Evolutionary conservation across 192 early-diverging fungal species (phyloP).

Genomic region (Coemansia sp.): DNA sequence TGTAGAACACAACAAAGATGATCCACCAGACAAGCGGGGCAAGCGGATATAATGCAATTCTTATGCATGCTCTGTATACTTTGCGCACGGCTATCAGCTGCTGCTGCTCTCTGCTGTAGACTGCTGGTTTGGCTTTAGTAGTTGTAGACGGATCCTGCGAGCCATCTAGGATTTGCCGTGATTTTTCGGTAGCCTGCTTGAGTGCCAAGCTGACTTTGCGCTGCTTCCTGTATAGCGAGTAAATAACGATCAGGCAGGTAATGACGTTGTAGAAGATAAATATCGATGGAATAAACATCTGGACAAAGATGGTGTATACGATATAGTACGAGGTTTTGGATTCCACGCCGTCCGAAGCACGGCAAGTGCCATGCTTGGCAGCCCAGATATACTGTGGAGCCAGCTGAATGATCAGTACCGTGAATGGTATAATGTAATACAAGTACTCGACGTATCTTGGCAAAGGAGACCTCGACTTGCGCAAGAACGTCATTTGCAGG

Average conservation of each 20-base stretch:
- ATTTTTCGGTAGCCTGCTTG: conserved; percentile 4
- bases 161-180: conserved; percentile 6
- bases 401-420: conserved; percentile 11
- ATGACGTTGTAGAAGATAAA: conserved; percentile 32
- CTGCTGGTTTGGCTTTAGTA: neutral
- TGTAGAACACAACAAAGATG: conserved; percentile 11
- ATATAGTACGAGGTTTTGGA: conserved; percentile 17
- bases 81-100: conserved; percentile 28
- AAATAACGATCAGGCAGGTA: conserved; percentile 13
- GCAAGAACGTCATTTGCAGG: conserved; percentile 32
- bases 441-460: conserved; percentile 33
- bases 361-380: conserved; percentile 12
- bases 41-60: conserved; percentile 40
- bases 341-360: conserved; percentile 12
- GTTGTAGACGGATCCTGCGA: neutral
- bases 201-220: conserved; percentile 15
- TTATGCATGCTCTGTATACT: conserved; percentile 33
- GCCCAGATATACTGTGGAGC: conserved; percentile 18
- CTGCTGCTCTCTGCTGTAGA: conserved; percentile 17
- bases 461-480: conserved; percentile 11
- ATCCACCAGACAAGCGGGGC: conserved; percentile 28
- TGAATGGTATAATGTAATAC: conserved; percentile 25
- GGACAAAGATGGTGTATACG: conserved; percentile 10
- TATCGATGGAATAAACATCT: conserved; percentile 17
- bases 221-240: conserved; percentile 26